A percentile compares a stretch with the other conserved stretches of the same genome.
These are phyloP conservation scores for Flammula alnicola DNA, from an alignment of 1,284 basidiomycete genomes.

Conservation along the genomic window DNA sequence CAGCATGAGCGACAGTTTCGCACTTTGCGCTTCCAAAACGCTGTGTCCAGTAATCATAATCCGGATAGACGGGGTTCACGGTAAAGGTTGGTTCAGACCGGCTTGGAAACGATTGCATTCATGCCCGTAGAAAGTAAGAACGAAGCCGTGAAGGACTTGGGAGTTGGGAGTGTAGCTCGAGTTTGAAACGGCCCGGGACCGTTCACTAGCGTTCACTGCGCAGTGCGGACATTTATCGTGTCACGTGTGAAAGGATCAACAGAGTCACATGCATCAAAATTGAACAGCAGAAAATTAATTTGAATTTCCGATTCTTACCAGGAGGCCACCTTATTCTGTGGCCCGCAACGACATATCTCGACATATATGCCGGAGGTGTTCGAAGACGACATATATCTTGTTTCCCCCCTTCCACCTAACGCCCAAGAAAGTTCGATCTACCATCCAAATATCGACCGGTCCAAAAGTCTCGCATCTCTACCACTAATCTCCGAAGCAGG, in stretches of 20 bases:
- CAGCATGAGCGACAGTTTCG: conserved; percentile 6
- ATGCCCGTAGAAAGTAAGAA: too few relatives aligned
- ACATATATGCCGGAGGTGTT: background rate
- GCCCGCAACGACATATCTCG: background rate
- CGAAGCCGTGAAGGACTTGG: too few relatives aligned
- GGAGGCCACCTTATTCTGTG: background rate
- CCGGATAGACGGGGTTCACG: background rate
- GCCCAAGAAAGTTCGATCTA: too few relatives aligned
- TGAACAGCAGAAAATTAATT: too few relatives aligned
- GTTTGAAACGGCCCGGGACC: too few relatives aligned
- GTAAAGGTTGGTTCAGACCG: too few relatives aligned
- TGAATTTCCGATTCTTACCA: background rate
- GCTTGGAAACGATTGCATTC: too few relatives aligned
- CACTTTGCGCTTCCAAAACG: conserved; percentile 5
- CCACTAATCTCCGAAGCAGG: too few relatives aligned
- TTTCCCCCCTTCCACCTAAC: background rate
- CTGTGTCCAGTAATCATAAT: background rate
- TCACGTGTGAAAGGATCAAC: too few relatives aligned
- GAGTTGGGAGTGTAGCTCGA: too few relatives aligned
- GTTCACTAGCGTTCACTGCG: background rate
- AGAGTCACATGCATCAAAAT: background rate
- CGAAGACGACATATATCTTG: too few relatives aligned
- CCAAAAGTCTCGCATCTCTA: background rate
- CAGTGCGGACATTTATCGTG: too few relatives aligned
- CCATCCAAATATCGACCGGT: background rate